Conservation (phyloP, 2,329 filamentous ascomycete species). For the Atkinsonella texensis region DNA sequence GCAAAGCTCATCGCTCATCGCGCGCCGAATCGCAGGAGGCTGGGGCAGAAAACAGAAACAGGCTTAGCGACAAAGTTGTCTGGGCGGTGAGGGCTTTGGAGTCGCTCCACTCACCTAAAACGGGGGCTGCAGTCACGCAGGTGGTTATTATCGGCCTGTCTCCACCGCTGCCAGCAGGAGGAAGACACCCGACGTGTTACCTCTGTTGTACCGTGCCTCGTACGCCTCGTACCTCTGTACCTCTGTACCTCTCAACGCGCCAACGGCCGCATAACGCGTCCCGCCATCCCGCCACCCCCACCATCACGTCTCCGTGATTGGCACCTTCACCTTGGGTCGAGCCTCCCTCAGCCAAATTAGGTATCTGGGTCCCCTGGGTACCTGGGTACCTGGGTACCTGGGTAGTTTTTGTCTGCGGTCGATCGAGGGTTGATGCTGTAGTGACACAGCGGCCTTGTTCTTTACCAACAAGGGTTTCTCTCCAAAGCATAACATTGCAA, state of each 20-base stretch:
- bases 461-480: neutral
- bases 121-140: no score
- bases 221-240: no score
- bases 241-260: slow-evolving; percentile 19
- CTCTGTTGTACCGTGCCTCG: no score
- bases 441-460: neutral
- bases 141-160: no score
- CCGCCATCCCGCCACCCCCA: slow-evolving; percentile 2
- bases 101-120: neutral
- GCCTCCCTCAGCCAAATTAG: neutral
- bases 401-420: neutral
- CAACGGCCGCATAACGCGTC: slow-evolving; percentile 17
- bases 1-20: slow-evolving; percentile 12
- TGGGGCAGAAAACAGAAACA: slow-evolving; percentile 10
- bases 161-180: no score
- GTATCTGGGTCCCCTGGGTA: no score
- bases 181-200: no score
- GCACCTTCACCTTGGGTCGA: neutral
- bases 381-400: no score
- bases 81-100: slow-evolving; percentile 8
- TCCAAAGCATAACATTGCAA: neutral
- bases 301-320: neutral
- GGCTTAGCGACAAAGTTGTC: slow-evolving; percentile 5
- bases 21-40: slow-evolving; percentile 4
- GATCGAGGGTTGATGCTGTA: neutral